Evolutionary conservation across 108 stramenopile genomes (phyloP).

Genomic region (Stephanodiscus minutulus): DNA sequence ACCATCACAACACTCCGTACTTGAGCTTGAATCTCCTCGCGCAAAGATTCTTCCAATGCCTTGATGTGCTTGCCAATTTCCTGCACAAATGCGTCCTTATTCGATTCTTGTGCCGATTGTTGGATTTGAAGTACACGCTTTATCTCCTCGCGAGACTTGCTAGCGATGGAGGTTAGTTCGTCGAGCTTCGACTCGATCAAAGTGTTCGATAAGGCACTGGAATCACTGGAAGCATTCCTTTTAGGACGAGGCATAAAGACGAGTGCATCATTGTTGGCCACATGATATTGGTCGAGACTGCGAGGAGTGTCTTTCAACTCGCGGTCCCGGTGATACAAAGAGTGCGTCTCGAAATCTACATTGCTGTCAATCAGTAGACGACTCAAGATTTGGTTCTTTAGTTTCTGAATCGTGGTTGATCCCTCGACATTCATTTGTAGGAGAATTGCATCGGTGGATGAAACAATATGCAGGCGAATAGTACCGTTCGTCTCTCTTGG

Average conservation of each 20-base stretch:
- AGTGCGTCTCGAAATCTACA: slow-evolving; percentile 20
- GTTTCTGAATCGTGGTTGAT: slow-evolving; percentile 27
- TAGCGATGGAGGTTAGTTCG: slow-evolving; percentile 21
- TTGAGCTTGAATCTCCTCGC: slow-evolving; percentile 17
- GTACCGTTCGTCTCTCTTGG: not conserved
- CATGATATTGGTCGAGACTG: slow-evolving; percentile 17
- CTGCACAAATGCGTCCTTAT: slow-evolving; percentile 5
- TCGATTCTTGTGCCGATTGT: slow-evolving; percentile 17
- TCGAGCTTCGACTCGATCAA: slow-evolving; percentile 18
- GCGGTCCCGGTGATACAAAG: slow-evolving; percentile 19
- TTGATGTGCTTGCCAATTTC: slow-evolving; percentile 7
- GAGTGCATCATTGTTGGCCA: slow-evolving; percentile 23
- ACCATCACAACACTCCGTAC: not conserved
- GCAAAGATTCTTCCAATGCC: slow-evolving; percentile 8
- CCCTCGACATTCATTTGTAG: slow-evolving; percentile 21
- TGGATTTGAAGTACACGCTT: slow-evolving; percentile 15
- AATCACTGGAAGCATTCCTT: not conserved
- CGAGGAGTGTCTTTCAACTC: slow-evolving; percentile 26
- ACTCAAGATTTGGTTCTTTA: slow-evolving; percentile 33
- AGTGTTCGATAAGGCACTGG: not conserved
- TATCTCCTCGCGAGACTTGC: slow-evolving; percentile 12
- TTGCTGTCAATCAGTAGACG: not conserved
- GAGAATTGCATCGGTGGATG: slow-evolving; percentile 28
- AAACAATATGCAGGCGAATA: slow-evolving; percentile 41
- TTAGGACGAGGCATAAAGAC: slow-evolving; percentile 22